A percentile compares a stretch with the other conserved stretches of the same genome.
phyloP scores from a whole-genome alignment of 768 basidiomycete genomes.

The Gyrodon lividus region DNA sequence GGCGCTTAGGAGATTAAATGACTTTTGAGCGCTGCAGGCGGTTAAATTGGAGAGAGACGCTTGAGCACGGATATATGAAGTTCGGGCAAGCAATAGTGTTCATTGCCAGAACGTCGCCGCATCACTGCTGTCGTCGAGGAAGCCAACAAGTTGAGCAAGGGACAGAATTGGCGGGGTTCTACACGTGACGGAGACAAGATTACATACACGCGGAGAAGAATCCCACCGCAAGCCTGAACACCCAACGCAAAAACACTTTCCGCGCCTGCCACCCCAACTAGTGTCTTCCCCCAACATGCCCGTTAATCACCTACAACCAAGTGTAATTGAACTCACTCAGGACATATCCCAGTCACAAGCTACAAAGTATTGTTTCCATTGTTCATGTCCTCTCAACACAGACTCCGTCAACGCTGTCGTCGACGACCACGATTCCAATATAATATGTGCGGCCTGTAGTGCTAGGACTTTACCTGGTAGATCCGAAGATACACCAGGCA shows the following conservation, averaged over 20 bases:
- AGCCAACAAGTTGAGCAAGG: background rate
- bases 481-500: slow-evolving; percentile 7
- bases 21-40: too few species aligned
- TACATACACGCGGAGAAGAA: background rate
- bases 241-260: background rate
- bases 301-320: slow-evolving; percentile 10
- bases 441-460: slow-evolving; percentile 51
- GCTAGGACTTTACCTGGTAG: slow-evolving; percentile 22
- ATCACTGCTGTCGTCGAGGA: background rate
- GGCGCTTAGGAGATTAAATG: too few species aligned
- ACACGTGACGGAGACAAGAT: background rate
- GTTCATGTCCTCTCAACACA: slow-evolving; percentile 28
- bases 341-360: slow-evolving; percentile 26
- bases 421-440: slow-evolving; percentile 25
- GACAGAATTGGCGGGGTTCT: background rate
- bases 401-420: slow-evolving; percentile 28
- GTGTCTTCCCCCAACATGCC: slow-evolving; percentile 5
- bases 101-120: background rate
- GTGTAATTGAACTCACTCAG: slow-evolving; percentile 20
- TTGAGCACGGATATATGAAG: background rate
- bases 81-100: background rate
- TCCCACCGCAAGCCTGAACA: background rate
- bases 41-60: too few species aligned
- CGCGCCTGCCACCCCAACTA: too few species aligned
- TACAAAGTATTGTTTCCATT: slow-evolving; percentile 34